Base-by-base conservation (phyloP, 768 basidiomycete genomes). In the Russula virescens region DNA sequence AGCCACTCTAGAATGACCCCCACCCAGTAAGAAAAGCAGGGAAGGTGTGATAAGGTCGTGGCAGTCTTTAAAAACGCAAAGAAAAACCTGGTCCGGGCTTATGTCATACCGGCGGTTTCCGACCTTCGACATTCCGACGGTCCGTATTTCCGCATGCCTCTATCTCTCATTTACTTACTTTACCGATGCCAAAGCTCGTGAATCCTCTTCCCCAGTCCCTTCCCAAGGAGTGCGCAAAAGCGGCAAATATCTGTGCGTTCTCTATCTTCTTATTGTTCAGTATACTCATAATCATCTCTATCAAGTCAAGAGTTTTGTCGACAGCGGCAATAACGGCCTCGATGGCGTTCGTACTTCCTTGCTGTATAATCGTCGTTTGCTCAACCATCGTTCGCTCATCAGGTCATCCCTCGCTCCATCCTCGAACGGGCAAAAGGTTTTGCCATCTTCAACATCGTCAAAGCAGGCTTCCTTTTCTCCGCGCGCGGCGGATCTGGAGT, bases 361-460 rank as follows among this genome's bases (percentile, higher is more conserved):
- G 19, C 55, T 28, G 26, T 7, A 56, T 48, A 9, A 52, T 34
- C 3, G 31, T 26, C 9, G 38, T 35, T 26, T 40, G 43, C 26
- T 25, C 28, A 21, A 26, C 51, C 16, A 51, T 16, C 6, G 38
- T 23, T 26, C 16, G 1, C 23, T 11, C 13, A 57, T 25, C 59
- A 84, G 82, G 77, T 86, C 63, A 79, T 87, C 61, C 84, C 85
- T 35, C 76, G 79, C 25, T 72, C 68, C 43, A 78, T 87, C 10
- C 75, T 87, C 23, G 78, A 84, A 66, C 75, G 79, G 61, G 85
- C 86, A 18, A 79, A 75, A 34, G 86, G 94, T 5, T 96, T 96
- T 70, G 93, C 91, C n/a, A 91, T 94, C 51, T 93, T 94, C 72
- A 91, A 89, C 5, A 82, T 94, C 55, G 81, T 92, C 75, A 94